Conservation (phyloP, 1,284 basidiomycete species). For the Pyrrhoderma noxium region DNA sequence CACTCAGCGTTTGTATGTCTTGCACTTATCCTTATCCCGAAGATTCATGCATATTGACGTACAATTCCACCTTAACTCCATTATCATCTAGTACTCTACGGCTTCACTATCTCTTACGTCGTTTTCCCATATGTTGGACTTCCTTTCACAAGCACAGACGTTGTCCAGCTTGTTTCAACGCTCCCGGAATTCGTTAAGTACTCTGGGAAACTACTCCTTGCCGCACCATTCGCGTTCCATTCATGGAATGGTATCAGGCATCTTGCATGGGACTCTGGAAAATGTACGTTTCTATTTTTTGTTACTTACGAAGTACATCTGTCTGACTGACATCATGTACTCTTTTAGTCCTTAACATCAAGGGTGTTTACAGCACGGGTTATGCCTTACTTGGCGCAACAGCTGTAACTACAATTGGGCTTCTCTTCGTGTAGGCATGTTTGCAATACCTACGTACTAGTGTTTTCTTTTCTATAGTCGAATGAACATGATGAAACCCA, state of each 20-base stretch:
- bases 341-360: slow-evolving; percentile 66
- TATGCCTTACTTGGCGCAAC: slow-evolving; percentile 82
- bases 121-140: slow-evolving; percentile 61
- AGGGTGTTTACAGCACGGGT: slow-evolving; percentile 71
- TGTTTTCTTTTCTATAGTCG: too few species aligned
- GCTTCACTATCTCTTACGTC: slow-evolving; percentile 83
- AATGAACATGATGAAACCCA: too few species aligned
- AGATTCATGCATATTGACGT: slow-evolving; percentile 4
- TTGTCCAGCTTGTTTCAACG: slow-evolving; percentile 65
- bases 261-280: slow-evolving; percentile 85
- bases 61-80: background rate
- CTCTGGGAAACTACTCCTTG: slow-evolving; percentile 68
- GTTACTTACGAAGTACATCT: background rate
- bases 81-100: slow-evolving; percentile 67
- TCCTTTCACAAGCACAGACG: slow-evolving; percentile 67
- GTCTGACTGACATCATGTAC: slow-evolving; percentile 10
- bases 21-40: background rate
- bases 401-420: slow-evolving; percentile 64
- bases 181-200: slow-evolving; percentile 73
- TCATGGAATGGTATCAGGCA: slow-evolving; percentile 88
- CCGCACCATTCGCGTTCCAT: slow-evolving; percentile 87
- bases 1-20: slow-evolving; percentile 67
- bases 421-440: slow-evolving; percentile 42
- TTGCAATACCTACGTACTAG: too few species aligned
- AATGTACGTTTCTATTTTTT: slow-evolving; percentile 54